Conservation (phyloP, 371 early-diverging fungal species). For the Mucor circinelloides region DNA sequence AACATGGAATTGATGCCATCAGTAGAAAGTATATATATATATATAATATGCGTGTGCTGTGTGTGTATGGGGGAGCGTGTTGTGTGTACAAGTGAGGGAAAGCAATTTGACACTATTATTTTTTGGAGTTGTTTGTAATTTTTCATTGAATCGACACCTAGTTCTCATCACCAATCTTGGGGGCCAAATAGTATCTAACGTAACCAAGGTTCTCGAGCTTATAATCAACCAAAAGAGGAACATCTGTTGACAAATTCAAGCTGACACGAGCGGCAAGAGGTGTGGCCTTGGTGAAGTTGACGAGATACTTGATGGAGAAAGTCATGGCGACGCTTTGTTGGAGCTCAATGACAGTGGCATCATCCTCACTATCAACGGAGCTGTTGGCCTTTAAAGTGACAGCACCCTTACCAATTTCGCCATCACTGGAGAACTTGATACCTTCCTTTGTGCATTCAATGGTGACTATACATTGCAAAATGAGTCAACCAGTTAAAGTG, state of each 20-base stretch:
- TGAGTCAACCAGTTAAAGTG: neutral
- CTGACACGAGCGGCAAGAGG: slow-evolving; percentile 81
- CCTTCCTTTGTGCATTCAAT: slow-evolving; percentile 94
- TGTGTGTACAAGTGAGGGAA: neutral
- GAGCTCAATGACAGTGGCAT: slow-evolving; percentile 76
- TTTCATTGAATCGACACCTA: neutral
- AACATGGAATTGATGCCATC: neutral
- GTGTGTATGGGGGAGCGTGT: neutral
- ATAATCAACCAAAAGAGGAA: slow-evolving; percentile 95
- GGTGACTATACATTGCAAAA: slow-evolving; percentile 53
- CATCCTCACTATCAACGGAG: slow-evolving; percentile 81
- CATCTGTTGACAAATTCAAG: slow-evolving; percentile 82
- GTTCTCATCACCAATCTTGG: slow-evolving; percentile 51
- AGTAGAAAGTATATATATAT: neutral
- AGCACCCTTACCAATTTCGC: slow-evolving; percentile 90
- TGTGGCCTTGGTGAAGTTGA: slow-evolving; percentile 95
- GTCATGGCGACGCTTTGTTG: slow-evolving; percentile 80
- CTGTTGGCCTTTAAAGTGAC: slow-evolving; percentile 80
- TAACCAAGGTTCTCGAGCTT: slow-evolving; percentile 89
- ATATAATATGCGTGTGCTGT: neutral
- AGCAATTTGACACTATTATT: neutral
- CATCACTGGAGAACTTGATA: slow-evolving; percentile 86
- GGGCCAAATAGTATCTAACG: slow-evolving; percentile 88
- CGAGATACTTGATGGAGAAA: slow-evolving; percentile 93
- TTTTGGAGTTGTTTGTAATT: neutral